phyloP scores from a whole-genome alignment of 2,329 filamentous ascomycete genomes.

The Aureobasidium sp. region DNA sequence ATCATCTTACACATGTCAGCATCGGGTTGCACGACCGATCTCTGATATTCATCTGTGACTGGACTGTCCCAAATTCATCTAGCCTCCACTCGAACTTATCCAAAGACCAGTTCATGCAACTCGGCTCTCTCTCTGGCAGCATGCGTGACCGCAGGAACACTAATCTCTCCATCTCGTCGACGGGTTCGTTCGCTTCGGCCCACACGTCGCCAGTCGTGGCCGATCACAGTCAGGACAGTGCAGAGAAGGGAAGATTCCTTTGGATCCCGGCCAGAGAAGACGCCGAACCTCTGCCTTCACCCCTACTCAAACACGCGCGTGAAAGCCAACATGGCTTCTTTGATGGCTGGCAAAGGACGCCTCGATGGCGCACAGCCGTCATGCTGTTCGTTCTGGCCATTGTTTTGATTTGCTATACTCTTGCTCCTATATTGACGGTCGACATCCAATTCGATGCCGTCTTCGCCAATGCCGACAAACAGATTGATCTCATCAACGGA shows the following conservation, averaged over 20 bases:
- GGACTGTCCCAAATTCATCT: not conserved
- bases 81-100: not conserved
- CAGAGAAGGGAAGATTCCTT: constrained; percentile 51
- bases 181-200: constrained; percentile 61
- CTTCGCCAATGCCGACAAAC: constrained; percentile 11
- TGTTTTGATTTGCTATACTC: constrained; percentile 16
- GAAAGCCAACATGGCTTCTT: constrained; percentile 13
- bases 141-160: constrained; percentile 35
- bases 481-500: constrained; percentile 62
- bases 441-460: constrained; percentile 29
- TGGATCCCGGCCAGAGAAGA: constrained; percentile 13
- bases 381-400: constrained; percentile 9
- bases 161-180: constrained; percentile 43
- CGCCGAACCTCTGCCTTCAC: constrained; percentile 20
- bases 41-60: not conserved
- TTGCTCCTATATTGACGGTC: constrained; percentile 23
- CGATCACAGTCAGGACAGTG: constrained; percentile 51
- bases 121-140: constrained; percentile 5
- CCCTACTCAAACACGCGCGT: constrained; percentile 19
- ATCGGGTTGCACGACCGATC: not conserved
- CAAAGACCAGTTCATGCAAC: constrained; percentile 4
- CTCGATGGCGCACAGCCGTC: constrained; percentile 16
- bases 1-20: constrained; percentile 11
- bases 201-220: constrained; percentile 42
- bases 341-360: not conserved